These are phyloP conservation scores for Candida orba DNA, from an alignment of 805 yeast genomes.

Conservation along the genomic window DNA sequence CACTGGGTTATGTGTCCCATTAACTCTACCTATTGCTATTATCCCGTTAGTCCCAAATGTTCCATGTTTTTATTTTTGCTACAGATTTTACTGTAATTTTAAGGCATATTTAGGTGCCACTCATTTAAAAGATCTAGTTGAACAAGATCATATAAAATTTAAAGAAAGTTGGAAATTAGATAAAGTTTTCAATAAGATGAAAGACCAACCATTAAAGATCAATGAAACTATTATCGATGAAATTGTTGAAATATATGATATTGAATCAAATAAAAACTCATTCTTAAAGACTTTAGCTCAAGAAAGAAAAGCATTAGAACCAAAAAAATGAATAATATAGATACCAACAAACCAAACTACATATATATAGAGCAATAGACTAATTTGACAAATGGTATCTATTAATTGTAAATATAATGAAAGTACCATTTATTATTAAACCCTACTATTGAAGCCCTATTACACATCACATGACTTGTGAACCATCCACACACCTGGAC, in stretches of 20 bases:
- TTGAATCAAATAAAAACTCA: constrained; percentile 37
- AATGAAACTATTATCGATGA: constrained; percentile 38
- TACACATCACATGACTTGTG: too few relatives aligned
- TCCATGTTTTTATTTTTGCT: constrained; percentile 82
- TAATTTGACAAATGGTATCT: too few relatives aligned
- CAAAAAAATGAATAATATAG: neutral
- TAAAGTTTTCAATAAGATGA: constrained; percentile 18
- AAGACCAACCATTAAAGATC: constrained; percentile 28
- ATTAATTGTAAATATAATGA: too few relatives aligned
- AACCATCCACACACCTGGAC: too few relatives aligned
- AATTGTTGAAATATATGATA: constrained; percentile 38
- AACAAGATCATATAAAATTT: constrained; percentile 32
- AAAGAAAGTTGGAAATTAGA: constrained; percentile 27
- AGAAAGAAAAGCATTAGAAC: constrained; percentile 8
- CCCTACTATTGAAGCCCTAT: too few relatives aligned
- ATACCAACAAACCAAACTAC: too few relatives aligned
- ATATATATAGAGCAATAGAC: too few relatives aligned
- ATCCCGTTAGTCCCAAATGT: constrained; percentile 86
- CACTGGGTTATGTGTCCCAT: constrained; percentile 59
- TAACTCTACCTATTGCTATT: constrained; percentile 72
- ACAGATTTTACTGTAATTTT: constrained; percentile 77
- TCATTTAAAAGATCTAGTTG: constrained; percentile 55
- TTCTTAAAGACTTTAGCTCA: constrained; percentile 44
- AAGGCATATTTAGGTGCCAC: constrained; percentile 71
- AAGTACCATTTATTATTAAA: too few relatives aligned